Percentiles rank a stretch among this genome's conserved stretches.
Evolutionary conservation across 129 eudicot species (phyloP).

Genomic region (Pseudognaphalium luteoalbum): DNA sequence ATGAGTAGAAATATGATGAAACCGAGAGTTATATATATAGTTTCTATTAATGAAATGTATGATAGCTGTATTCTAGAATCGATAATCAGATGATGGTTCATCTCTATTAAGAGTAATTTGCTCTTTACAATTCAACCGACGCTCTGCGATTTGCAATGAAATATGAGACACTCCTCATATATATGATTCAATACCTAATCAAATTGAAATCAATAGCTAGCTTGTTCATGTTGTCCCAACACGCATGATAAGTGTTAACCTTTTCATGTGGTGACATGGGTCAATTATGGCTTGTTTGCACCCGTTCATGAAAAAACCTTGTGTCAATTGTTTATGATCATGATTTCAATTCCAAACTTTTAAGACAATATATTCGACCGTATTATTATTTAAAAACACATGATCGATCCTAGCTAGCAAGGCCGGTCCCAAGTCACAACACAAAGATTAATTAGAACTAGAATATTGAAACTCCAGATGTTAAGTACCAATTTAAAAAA

Average conservation of each 20-base stretch:
- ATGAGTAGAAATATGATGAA: no score
- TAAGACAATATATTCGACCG: background rate
- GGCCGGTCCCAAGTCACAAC: background rate
- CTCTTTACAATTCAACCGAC: background rate
- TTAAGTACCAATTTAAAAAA: no score
- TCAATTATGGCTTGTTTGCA: slow-evolving; percentile 1
- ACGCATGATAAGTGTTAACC: background rate
- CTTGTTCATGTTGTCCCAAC: slow-evolving; percentile 12
- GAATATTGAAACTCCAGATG: no score
- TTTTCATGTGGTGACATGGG: slow-evolving; percentile 18
- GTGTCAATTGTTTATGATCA: background rate
- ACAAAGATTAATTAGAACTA: background rate
- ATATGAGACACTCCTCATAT: slow-evolving; percentile 11
- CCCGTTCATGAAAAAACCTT: slow-evolving; percentile 4
- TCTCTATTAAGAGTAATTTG: no score
- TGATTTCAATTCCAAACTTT: background rate
- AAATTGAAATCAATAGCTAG: slow-evolving; percentile 7
- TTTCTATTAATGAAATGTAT: no score
- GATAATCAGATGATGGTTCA: no score
- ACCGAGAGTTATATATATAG: no score
- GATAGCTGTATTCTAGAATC: no score
- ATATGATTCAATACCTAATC: slow-evolving; percentile 12
- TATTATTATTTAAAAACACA: background rate
- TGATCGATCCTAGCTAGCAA: background rate
- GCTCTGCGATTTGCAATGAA: background rate